Conservation (phyloP, 139 green algal genomes). For the Trebouxia sp. region DNA sequence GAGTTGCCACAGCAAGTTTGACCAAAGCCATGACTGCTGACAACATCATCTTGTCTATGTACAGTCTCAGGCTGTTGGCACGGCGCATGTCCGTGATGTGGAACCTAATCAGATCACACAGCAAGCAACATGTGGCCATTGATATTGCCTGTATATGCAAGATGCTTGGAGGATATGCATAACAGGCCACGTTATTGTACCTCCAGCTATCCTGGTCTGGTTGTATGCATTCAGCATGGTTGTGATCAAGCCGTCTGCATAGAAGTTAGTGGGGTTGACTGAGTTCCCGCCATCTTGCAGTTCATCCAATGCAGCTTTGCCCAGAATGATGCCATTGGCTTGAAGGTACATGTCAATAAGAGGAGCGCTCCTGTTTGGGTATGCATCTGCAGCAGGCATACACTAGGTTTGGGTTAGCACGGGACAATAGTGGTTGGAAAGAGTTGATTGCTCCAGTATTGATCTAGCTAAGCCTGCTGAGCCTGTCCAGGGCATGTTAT, state of each 20-base stretch:
- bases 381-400: not conserved
- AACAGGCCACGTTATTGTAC: too few relatives aligned
- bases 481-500: not conserved
- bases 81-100: too few relatives aligned
- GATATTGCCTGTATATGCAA: not conserved
- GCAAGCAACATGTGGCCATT: not conserved
- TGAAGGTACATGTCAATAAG: not conserved
- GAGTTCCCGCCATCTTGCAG: not conserved
- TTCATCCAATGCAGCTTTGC: not conserved
- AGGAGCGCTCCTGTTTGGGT: not conserved
- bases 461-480: not conserved
- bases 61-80: not conserved
- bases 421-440: not conserved
- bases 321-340: conserved; percentile 33
- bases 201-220: not conserved
- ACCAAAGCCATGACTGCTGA: not conserved
- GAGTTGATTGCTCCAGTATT: not conserved
- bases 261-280: not conserved
- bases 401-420: not conserved
- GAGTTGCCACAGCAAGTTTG: not conserved
- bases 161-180: not conserved
- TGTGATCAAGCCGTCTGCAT: conserved; percentile 8
- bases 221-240: conserved; percentile 10
- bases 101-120: not conserved
- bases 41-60: not conserved